Evolutionary conservation across 805 yeast species (phyloP).

Genomic region (Metschnikowia arizonensis): DNA sequence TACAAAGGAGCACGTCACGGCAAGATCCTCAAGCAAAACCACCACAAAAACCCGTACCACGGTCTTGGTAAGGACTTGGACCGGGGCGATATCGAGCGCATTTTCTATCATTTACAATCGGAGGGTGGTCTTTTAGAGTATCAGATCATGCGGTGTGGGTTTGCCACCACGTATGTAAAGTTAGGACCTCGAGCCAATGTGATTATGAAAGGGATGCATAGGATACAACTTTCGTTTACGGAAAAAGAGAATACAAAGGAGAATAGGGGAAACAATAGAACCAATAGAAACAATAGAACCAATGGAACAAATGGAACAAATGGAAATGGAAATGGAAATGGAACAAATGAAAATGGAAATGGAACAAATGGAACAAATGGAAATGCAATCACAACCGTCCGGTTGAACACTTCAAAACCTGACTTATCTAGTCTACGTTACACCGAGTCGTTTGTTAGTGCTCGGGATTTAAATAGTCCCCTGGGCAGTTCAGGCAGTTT

Average conservation of each 20-base stretch:
- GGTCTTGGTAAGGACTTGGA: slow-evolving; percentile 65
- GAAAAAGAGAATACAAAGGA: slow-evolving; percentile 11
- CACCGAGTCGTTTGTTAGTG: slow-evolving; percentile 26
- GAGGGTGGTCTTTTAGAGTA: slow-evolving; percentile 66
- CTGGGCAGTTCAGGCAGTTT: background rate
- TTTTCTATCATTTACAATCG: slow-evolving; percentile 72
- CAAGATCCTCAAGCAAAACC: slow-evolving; percentile 62
- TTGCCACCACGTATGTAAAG: slow-evolving; percentile 70
- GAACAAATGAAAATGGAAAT: background rate
- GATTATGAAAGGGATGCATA: slow-evolving; percentile 43
- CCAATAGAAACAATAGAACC: background rate
- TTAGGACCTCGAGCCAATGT: slow-evolving; percentile 53
- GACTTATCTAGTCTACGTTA: slow-evolving; percentile 17
- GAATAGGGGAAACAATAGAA: no score
- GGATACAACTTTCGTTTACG: slow-evolving; percentile 52
- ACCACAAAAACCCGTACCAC: slow-evolving; percentile 55
- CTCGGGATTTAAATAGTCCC: slow-evolving; percentile 15
- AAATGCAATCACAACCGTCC: background rate
- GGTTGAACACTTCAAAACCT: slow-evolving; percentile 10
- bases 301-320: background rate
- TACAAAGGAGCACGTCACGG: slow-evolving; percentile 66
- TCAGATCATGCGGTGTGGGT: slow-evolving; percentile 70
- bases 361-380: background rate
- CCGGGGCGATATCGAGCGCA: slow-evolving; percentile 73
- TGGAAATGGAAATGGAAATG: no score